Evolutionary conservation across 2,329 filamentous ascomycete species (phyloP), one percentile per base, ranked within the genome.

Genomic region (Stachybotrys chlorohalonatus): DNA sequence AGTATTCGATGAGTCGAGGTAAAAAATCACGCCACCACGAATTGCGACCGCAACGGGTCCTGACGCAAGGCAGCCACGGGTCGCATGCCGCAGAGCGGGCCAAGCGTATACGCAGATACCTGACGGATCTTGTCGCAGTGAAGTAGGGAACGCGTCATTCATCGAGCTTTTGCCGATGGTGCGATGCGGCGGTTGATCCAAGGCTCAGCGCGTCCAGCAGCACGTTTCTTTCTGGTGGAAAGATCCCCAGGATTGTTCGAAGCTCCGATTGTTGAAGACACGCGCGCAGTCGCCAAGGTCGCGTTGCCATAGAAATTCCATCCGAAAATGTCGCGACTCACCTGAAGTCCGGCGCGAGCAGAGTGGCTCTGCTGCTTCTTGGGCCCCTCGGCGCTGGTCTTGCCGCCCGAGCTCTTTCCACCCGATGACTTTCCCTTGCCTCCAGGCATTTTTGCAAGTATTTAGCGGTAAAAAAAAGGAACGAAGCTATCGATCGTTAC

Each of bases 281-380:
- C 13, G 36, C 36, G 36, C 36, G 36, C 36, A 42, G 36, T 42
- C 36, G 36, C 36, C 36, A 13, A 42, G 9, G 36, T 42, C 36
- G 36, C 13, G 36, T 42, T 42, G 36, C 36, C 9, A 42, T 42
- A 42, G 6, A 42, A 42, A 24, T 24, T 4, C 24, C 24, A 2
- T 24, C 24, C 13, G 36, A 42, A 42, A 42, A 9, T 42, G 9
- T 42, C 36, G 36, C 47, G 52, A 63, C 89, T 81, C 80, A 96
- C 92, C 87, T 96, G 92, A 64, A 96, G 83, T 70, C 92, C 92
- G 71, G 92, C 92, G 74, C 94, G 92, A 69, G 90, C 90, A 66
- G 91, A 96, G 80, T 96, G 92, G 77, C 94, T 95, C 77, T 95
- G 89, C 69, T 89, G 87, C 79, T 96, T 96, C 80, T 96, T 89